These are phyloP conservation scores for Evernia prunastri DNA, from an alignment of 495 filamentous ascomycete species.

Conservation along the genomic window DNA sequence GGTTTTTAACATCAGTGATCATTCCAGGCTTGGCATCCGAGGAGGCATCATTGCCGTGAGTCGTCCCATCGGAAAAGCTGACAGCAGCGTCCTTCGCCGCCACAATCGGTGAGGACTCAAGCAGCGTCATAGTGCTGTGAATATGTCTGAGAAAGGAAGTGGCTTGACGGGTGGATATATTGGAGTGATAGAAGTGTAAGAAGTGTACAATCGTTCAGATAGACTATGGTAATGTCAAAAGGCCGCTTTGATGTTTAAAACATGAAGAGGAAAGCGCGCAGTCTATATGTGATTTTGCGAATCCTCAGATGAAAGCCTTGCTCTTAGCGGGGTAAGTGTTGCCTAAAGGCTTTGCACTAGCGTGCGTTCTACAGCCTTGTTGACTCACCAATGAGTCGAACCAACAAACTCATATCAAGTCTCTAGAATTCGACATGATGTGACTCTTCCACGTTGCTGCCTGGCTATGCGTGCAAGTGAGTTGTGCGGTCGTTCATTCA, in stretches of 20 bases:
- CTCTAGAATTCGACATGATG: neutral
- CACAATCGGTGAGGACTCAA: neutral
- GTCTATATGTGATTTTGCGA: neutral
- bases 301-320: neutral
- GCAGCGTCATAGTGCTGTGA: neutral
- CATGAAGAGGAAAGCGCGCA: neutral
- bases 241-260: neutral
- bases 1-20: conserved; percentile 26
- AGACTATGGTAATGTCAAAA: neutral
- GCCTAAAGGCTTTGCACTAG: neutral
- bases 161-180: neutral
- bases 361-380: conserved; percentile 1
- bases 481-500: neutral
- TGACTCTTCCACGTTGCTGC: neutral
- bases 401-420: neutral
- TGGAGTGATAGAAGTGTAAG: neutral
- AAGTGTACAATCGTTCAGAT: neutral
- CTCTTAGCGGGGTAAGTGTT: neutral
- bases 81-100: neutral
- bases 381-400: neutral
- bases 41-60: neutral
- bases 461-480: neutral
- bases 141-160: neutral
- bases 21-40: conserved; percentile 20
- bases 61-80: neutral